Conservation (phyloP, 768 basidiomycete genomes). For the Phanerochaete carnosa region DNA sequence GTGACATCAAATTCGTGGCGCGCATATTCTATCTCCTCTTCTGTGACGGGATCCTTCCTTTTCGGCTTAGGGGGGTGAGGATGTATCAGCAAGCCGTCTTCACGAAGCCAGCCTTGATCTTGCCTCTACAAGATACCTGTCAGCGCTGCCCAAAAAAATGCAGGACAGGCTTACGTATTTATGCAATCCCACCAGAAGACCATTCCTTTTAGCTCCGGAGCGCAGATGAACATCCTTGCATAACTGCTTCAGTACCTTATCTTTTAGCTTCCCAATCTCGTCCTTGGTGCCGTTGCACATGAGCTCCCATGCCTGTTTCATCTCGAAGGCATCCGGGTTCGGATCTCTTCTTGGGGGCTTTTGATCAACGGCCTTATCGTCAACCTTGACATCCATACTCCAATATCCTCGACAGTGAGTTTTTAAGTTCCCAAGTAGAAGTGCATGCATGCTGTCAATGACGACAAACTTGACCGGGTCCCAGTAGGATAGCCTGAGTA, state of each 20-base stretch:
- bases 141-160: neutral
- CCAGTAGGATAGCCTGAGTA: conserved; percentile 39
- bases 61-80: too few relatives aligned
- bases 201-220: neutral
- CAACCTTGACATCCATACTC: conserved; percentile 17
- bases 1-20: too few relatives aligned
- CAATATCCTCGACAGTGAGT: conserved; percentile 30
- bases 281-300: neutral
- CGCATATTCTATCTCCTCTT: too few relatives aligned
- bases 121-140: neutral
- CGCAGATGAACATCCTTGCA: neutral
- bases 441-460: conserved; percentile 40
- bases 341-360: neutral
- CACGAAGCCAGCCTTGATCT: neutral
- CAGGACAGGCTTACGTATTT: neutral
- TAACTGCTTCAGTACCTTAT: neutral
- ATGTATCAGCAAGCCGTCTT: neutral
- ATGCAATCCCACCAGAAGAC: neutral
- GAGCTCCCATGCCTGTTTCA: neutral
- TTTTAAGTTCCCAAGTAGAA: conserved; percentile 32
- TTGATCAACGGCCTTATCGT: neutral
- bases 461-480: conserved; percentile 28
- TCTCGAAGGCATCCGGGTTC: neutral
- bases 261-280: neutral
- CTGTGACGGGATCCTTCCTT: too few relatives aligned